Base-by-base conservation (phyloP, 1,139 yeast genomes). In the Taphrina flavorubra region DNA sequence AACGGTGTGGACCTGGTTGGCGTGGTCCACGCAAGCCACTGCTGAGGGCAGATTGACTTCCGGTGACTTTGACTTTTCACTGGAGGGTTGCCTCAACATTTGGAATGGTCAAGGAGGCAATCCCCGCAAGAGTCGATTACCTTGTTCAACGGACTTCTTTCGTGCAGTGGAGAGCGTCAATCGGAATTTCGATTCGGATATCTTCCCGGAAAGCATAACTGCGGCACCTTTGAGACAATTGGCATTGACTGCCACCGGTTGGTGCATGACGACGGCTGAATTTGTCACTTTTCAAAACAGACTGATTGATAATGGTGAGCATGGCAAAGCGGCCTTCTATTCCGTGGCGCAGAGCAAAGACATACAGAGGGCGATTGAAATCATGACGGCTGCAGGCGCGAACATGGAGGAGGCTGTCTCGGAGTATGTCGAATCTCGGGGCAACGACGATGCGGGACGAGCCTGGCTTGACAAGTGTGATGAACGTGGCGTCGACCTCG, bases 241-340 rank as follows among this genome's bases (percentile, higher is more conserved):
- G 20, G 91, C 97, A 74, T 81, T 94, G 78, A 86, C 89, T 59
- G 90, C 90, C 4, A 88, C 94, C 18, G 99, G 98, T 0, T 92
- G 97, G 97, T 92, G 90, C 75, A 86, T 90, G 74, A 88, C 92
- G 1, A 85, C 85, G 37, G 81, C 84, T 16, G 97, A 91, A 74
- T 83, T 92, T 72, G 96, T 92, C 70, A 86, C 84, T 59, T 87
- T 89, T 72, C 83, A 90, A 62, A 80, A 81, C 46, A 81, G 82
- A 56, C 62, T 62, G 44, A 51, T 63, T 25, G 58, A 58, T 14
- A 25, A 20, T 16, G 94, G 91, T 0, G 84, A 85, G 72, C 84
- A 84, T 71, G 97, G 91, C 72, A 88, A 94, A 76, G 98, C 99
- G 0, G 99, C 98, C 0, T 98, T 96, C 0, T 91, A 97, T 97